Percentiles rank a stretch among this genome's conserved stretches.
Conservation (phyloP, 2,329 filamentous ascomycete species). For the Ophiostoma sp. region DNA sequence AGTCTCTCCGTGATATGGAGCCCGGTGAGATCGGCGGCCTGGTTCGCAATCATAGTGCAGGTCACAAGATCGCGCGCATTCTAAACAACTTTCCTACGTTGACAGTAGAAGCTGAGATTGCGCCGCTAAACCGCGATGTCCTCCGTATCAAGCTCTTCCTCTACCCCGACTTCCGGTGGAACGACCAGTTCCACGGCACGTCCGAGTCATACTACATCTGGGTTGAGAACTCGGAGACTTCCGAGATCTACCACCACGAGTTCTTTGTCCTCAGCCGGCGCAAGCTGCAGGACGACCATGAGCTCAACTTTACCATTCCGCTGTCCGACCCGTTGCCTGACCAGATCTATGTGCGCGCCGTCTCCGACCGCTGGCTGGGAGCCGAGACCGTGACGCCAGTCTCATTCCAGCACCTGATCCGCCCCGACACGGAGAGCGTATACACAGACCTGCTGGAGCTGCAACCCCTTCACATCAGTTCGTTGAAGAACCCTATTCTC, state of each 20-base stretch:
- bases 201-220: constrained; percentile 98
- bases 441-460: constrained; percentile 92
- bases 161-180: constrained; percentile 89
- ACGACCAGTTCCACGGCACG: constrained; percentile 84
- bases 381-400: constrained; percentile 93
- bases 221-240: constrained; percentile 97
- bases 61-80: constrained; percentile 71
- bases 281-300: constrained; percentile 93
- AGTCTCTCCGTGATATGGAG: constrained; percentile 88
- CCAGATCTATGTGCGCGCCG: constrained; percentile 90
- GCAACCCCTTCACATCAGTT: constrained; percentile 80
- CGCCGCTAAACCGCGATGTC: constrained; percentile 89
- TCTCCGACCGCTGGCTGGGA: constrained; percentile 94
- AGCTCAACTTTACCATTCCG: constrained; percentile 96
- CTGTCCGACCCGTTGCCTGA: constrained; percentile 86
- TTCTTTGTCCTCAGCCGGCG: constrained; percentile 87
- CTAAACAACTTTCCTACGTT: constrained; percentile 90
- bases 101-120: constrained; percentile 86
- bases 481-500: constrained; percentile 77
- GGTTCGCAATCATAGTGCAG: constrained; percentile 86
- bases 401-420: constrained; percentile 95
- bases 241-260: constrained; percentile 96
- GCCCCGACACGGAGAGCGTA: constrained; percentile 93
- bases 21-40: constrained; percentile 80
- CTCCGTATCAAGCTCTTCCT: constrained; percentile 83